These are phyloP conservation scores for Neurospora sp. DNA, from an alignment of 2,329 filamentous ascomycete species.

Conservation along the genomic window DNA sequence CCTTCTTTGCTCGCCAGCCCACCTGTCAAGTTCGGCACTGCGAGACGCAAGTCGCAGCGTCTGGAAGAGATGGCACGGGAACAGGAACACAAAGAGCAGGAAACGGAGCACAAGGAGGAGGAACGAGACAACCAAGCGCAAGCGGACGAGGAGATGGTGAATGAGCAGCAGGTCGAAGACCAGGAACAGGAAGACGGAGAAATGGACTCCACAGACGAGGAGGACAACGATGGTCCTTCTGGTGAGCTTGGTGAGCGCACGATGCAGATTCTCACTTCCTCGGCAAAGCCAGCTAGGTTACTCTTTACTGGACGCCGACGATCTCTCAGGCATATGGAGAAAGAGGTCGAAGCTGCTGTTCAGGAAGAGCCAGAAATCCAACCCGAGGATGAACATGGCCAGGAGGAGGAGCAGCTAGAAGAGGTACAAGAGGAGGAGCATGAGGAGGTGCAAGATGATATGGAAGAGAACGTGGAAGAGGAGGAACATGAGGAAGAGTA, in stretches of 20 bases:
- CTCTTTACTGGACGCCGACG: neutral
- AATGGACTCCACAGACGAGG: neutral
- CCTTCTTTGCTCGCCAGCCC: neutral
- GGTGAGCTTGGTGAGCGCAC: neutral
- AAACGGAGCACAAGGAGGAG: neutral
- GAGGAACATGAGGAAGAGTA: neutral
- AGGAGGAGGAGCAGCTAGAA: conserved; percentile 3
- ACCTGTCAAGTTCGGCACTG: neutral
- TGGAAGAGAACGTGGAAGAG: neutral
- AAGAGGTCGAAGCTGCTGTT: neutral
- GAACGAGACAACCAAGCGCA: neutral
- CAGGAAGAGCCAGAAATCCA: neutral
- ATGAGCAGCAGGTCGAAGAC: neutral
- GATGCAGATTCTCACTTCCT: neutral
- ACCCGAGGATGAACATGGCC: neutral
- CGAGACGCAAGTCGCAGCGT: neutral
- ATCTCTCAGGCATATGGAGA: neutral
- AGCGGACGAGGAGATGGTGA: neutral
- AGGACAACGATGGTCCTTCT: neutral
- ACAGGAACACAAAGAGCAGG: neutral
- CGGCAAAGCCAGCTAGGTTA: neutral
- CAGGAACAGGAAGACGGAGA: neutral
- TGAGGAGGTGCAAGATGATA: conserved; percentile 1
- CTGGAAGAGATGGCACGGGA: neutral
- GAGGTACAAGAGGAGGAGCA: neutral